Conservation (phyloP, 2,329 filamentous ascomycete species). For the Colletotrichum neosansevieriae region DNA sequence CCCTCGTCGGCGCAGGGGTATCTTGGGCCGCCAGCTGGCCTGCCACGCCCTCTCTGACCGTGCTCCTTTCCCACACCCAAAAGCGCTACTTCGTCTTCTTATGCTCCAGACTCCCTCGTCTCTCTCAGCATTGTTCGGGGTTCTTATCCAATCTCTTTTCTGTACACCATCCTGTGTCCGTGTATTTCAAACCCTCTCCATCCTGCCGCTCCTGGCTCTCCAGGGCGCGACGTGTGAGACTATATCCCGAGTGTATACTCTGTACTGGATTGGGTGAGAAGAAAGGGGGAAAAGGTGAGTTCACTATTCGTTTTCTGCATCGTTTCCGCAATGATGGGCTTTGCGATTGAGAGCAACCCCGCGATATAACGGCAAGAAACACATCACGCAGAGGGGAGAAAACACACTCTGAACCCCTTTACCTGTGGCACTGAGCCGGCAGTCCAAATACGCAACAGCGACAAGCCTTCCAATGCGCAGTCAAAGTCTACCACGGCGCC, state of each 20-base stretch:
- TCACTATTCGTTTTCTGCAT: conserved; percentile 9
- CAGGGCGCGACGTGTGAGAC: conserved; percentile 58
- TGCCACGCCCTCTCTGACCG: conserved; percentile 23
- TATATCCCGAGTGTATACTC: conserved; percentile 36
- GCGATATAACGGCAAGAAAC: conserved; percentile 26
- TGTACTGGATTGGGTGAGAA: conserved; percentile 25
- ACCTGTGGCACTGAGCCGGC: background rate
- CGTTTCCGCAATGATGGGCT: conserved; percentile 4
- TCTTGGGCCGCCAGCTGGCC: conserved; percentile 40
- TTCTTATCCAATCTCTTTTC: conserved; percentile 50
- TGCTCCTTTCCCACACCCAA: conserved; percentile 21
- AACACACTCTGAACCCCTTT: background rate
- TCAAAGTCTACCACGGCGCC: conserved; percentile 23
- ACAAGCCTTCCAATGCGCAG: conserved; percentile 20
- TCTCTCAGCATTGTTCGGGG: conserved; percentile 38
- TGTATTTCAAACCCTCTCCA: conserved; percentile 49
- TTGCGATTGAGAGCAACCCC: conserved; percentile 10
- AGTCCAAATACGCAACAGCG: background rate
- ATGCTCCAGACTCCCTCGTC: conserved; percentile 30
- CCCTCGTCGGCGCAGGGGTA: conserved; percentile 37
- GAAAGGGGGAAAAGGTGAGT: conserved; percentile 26
- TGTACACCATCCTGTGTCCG: conserved; percentile 42
- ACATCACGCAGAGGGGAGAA: background rate
- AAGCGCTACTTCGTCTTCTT: conserved; percentile 33
- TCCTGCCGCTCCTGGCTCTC: conserved; percentile 60